phyloP scores from a whole-genome alignment of 257 asterid genomes.

The Verbena officinalis region DNA sequence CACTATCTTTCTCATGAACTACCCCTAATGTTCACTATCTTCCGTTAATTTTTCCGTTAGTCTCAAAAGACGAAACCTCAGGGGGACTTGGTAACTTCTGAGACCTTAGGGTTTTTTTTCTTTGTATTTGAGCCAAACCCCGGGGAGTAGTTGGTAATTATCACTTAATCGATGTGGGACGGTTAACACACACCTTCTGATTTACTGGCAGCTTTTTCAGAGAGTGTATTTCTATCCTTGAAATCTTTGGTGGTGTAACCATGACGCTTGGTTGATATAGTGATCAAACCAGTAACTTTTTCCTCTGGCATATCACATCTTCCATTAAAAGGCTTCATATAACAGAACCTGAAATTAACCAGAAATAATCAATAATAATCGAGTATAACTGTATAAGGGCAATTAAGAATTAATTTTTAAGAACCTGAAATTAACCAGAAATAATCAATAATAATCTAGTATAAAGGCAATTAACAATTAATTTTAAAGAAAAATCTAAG shows the following conservation, averaged over 20 bases:
- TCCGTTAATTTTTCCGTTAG: too few species aligned
- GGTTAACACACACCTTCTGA: constrained; percentile 31
- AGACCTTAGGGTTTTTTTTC: too few species aligned
- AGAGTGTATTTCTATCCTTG: constrained; percentile 4
- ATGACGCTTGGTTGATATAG: constrained; percentile 54
- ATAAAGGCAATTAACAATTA: background rate
- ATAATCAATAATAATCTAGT: background rate
- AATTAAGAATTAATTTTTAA: too few species aligned
- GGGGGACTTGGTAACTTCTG: too few species aligned
- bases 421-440: constrained; percentile 58
- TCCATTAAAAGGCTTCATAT: constrained; percentile 67
- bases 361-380: constrained; percentile 12
- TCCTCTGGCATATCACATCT: constrained; percentile 64
- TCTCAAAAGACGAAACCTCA: too few species aligned
- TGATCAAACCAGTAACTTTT: constrained; percentile 55
- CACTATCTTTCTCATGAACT: too few species aligned
- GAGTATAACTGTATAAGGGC: background rate
- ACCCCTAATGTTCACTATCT: too few species aligned
- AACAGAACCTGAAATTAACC: constrained; percentile 74
- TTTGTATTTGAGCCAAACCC: too few species aligned
- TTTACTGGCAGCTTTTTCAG: constrained; percentile 21
- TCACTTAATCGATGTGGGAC: too few species aligned
- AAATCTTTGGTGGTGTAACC: constrained; percentile 30
- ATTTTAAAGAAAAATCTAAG: background rate
- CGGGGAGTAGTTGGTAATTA: too few species aligned